These are phyloP conservation scores for Spathaspora boniae DNA, from an alignment of 805 yeast species.

Conservation along the genomic window DNA sequence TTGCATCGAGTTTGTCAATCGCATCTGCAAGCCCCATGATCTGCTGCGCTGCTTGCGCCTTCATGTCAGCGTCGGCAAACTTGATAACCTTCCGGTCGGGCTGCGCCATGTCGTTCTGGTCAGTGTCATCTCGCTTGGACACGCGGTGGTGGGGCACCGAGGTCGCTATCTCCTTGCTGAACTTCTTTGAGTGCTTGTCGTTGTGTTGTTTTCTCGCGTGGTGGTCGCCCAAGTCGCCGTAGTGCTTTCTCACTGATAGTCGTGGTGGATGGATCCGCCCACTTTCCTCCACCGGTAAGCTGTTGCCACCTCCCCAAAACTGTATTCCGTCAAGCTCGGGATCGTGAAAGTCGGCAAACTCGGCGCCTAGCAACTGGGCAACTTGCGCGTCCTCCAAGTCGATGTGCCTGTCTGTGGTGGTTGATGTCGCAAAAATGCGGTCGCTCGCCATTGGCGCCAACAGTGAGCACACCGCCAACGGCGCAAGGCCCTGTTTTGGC, in stretches of 20 bases:
- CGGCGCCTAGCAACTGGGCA: slow-evolving; percentile 15
- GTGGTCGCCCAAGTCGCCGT: slow-evolving; percentile 14
- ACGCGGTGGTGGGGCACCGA: too few relatives aligned
- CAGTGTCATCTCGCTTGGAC: too few relatives aligned
- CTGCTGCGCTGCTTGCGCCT: not conserved
- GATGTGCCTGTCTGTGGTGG: slow-evolving; percentile 1
- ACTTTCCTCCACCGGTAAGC: not conserved
- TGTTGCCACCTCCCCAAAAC: slow-evolving; percentile 37
- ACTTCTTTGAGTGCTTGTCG: slow-evolving; percentile 15
- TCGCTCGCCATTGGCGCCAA: slow-evolving; percentile 10
- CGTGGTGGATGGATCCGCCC: slow-evolving; percentile 10
- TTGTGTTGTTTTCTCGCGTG: slow-evolving; percentile 16
- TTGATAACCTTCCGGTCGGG: slow-evolving; percentile 4
- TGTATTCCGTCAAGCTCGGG: slow-evolving; percentile 24
- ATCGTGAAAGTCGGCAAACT: slow-evolving; percentile 19
- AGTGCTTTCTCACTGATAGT: slow-evolving; percentile 21
- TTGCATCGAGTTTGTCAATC: too few relatives aligned
- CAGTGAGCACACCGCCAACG: slow-evolving; percentile 12
- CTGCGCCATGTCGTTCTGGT: not conserved
- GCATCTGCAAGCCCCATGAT: slow-evolving; percentile 2
- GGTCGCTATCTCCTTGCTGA: slow-evolving; percentile 10
- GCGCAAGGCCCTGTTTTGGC: slow-evolving; percentile 24
- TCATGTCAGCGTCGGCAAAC: slow-evolving; percentile 3
- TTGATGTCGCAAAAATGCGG: slow-evolving; percentile 7
- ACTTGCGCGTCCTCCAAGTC: slow-evolving; percentile 9